phyloP scores from a whole-genome alignment of 2,329 filamentous ascomycete species.

The Aspergillus fructus region DNA sequence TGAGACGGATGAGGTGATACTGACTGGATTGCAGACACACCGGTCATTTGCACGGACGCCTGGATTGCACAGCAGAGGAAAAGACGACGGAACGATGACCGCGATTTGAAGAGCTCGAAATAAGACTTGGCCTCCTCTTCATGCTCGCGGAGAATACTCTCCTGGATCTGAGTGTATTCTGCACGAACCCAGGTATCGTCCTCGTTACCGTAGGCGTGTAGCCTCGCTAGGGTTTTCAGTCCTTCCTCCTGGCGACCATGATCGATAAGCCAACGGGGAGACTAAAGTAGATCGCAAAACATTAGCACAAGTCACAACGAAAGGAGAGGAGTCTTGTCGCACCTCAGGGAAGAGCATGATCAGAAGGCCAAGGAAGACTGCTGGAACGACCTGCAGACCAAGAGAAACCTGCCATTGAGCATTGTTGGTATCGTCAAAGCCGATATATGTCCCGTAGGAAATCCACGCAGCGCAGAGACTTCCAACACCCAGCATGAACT shows the following conservation, averaged over 20 bases:
- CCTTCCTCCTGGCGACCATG: slow-evolving; percentile 66
- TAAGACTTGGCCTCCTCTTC: slow-evolving; percentile 70
- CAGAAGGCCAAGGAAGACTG: slow-evolving; percentile 61
- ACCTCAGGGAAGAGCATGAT: slow-evolving; percentile 72
- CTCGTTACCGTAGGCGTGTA: slow-evolving; percentile 68
- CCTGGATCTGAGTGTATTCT: slow-evolving; percentile 70
- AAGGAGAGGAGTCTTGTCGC: neutral
- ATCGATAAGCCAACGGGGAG: slow-evolving; percentile 72
- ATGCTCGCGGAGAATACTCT: slow-evolving; percentile 64
- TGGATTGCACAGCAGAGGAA: slow-evolving; percentile 70
- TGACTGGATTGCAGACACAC: slow-evolving; percentile 67
- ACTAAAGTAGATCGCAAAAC: slow-evolving; percentile 29
- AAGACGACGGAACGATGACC: slow-evolving; percentile 68
- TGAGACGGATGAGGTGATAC: slow-evolving; percentile 1
- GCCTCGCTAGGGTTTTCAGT: slow-evolving; percentile 63
- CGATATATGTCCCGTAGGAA: slow-evolving; percentile 62
- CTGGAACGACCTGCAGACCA: slow-evolving; percentile 71
- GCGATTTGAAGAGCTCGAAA: slow-evolving; percentile 64
- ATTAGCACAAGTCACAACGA: slow-evolving; percentile 4
- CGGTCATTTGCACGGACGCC: slow-evolving; percentile 73
- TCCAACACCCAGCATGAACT: slow-evolving; percentile 80
- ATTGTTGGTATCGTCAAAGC: slow-evolving; percentile 47
- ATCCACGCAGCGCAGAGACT: slow-evolving; percentile 72
- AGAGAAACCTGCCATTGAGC: slow-evolving; percentile 64
- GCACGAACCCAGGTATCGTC: slow-evolving; percentile 69